Evolutionary conservation across 1,284 basidiomycete genomes (phyloP).

Genomic region (Cerioporus squamosus): DNA sequence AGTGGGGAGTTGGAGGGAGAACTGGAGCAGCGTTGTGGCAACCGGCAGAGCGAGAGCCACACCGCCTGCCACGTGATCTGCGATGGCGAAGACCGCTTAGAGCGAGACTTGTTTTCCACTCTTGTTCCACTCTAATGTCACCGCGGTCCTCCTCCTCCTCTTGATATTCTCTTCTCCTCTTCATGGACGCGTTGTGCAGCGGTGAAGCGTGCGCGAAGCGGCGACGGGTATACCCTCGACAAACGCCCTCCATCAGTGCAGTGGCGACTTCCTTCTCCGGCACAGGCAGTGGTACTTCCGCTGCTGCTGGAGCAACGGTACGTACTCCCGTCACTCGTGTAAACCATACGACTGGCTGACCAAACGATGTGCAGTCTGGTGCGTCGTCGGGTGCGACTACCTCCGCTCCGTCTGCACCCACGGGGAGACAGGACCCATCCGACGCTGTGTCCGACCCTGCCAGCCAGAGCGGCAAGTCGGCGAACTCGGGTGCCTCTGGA

Average conservation of each 20-base stretch:
- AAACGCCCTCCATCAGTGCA: constrained; percentile 14
- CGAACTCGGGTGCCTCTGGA: not conserved
- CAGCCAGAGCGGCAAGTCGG: not conserved
- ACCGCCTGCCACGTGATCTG: constrained; percentile 12
- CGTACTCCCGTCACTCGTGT: not conserved
- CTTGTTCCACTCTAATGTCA: constrained; percentile 9
- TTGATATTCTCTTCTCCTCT: not conserved
- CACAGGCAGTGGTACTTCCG: not conserved
- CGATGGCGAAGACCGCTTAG: not conserved
- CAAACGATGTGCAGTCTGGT: constrained; percentile 1
- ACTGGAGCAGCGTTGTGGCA: not conserved
- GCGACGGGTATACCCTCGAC: constrained; percentile 12
- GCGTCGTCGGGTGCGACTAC: constrained; percentile 2
- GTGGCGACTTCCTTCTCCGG: constrained; percentile 6
- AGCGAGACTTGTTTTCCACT: not conserved
- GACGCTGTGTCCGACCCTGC: not conserved
- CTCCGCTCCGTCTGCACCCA: constrained; percentile 6
- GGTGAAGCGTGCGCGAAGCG: not conserved
- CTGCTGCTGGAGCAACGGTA: not conserved
- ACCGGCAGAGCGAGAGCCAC: not conserved
- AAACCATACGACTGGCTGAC: not conserved
- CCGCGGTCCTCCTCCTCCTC: not conserved
- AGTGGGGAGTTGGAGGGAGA: too few relatives aligned
- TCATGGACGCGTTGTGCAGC: not conserved
- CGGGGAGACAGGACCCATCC: not conserved